phyloP scores from a whole-genome alignment of 2,329 filamentous ascomycete species.

The Bisporella sp. region DNA sequence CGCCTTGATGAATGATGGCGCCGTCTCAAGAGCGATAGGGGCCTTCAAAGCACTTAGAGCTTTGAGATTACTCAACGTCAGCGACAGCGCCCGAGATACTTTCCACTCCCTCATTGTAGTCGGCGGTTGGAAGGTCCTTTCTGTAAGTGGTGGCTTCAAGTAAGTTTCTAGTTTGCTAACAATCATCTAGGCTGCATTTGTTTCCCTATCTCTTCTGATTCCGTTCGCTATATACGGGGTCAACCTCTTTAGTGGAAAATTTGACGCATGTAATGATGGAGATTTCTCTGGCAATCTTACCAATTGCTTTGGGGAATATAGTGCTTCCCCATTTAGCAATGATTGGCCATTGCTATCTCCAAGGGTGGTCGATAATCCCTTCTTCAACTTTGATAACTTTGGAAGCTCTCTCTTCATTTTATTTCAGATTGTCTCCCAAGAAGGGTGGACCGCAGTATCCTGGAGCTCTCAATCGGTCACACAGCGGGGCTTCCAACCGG shows the following conservation, averaged over 20 bases:
- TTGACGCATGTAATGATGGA: slow-evolving; percentile 73
- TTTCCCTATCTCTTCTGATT: slow-evolving; percentile 88
- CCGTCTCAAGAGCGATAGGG: slow-evolving; percentile 82
- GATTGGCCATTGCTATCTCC: slow-evolving; percentile 79
- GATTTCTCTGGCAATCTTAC: slow-evolving; percentile 50
- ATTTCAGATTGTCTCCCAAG: slow-evolving; percentile 97
- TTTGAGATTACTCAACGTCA: slow-evolving; percentile 85
- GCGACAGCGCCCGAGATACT: slow-evolving; percentile 89
- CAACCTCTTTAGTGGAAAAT: slow-evolving; percentile 81
- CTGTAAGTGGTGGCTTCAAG: slow-evolving; percentile 16
- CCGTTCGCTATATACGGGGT: slow-evolving; percentile 95
- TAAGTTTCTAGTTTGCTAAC: slow-evolving; percentile 4
- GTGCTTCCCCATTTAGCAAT: slow-evolving; percentile 63
- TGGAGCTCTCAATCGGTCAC: slow-evolving; percentile 78
- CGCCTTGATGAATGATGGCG: slow-evolving; percentile 72
- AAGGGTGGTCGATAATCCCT: slow-evolving; percentile 72
- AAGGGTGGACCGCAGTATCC: slow-evolving; percentile 95
- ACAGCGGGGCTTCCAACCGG: slow-evolving; percentile 66
- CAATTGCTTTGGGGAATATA: slow-evolving; percentile 81
- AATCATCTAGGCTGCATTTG: slow-evolving; percentile 58
- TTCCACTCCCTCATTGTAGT: slow-evolving; percentile 95
- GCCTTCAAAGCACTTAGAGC: slow-evolving; percentile 96
- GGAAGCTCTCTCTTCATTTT: slow-evolving; percentile 90
- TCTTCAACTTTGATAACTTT: slow-evolving; percentile 91
- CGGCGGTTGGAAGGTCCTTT: slow-evolving; percentile 85